Conservation (phyloP, 2,329 filamentous ascomycete species). For the Pseudogymnoascus sp. region DNA sequence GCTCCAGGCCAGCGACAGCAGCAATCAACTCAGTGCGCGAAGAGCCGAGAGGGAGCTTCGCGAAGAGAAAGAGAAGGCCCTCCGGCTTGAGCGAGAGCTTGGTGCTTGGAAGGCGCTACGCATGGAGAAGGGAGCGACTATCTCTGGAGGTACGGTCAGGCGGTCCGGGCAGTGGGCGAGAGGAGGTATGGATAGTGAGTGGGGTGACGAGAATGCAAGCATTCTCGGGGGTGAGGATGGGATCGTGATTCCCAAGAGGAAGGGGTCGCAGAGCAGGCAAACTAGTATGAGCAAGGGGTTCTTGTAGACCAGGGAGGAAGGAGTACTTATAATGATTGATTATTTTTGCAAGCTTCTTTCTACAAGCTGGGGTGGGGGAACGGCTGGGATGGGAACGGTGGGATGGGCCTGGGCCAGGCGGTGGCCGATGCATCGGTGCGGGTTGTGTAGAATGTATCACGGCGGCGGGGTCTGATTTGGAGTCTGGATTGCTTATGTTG, state of each 20-base stretch:
- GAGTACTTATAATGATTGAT: constrained; percentile 3
- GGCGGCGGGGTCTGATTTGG: background rate
- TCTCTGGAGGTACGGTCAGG: constrained; percentile 15
- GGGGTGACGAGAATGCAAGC: constrained; percentile 28
- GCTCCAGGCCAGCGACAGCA: constrained; percentile 78
- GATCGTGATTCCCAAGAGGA: constrained; percentile 54
- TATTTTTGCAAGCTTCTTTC: background rate
- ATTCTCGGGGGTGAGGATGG: constrained; percentile 17
- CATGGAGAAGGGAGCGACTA: constrained; percentile 46
- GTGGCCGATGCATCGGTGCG: background rate
- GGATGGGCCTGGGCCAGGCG: background rate
- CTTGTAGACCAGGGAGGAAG: constrained; percentile 37
- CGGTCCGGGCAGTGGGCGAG: constrained; percentile 21
- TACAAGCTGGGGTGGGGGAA: background rate
- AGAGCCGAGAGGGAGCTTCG: constrained; percentile 84
- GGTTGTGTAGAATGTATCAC: background rate
- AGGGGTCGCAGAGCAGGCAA: constrained; percentile 55
- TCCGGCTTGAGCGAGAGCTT: constrained; percentile 79
- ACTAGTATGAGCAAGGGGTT: constrained; percentile 75
- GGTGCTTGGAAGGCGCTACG: constrained; percentile 71
- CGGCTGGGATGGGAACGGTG: background rate
- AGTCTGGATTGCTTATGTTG: background rate
- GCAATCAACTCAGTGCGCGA: constrained; percentile 71
- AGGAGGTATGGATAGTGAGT: constrained; percentile 25
- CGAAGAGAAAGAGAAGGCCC: constrained; percentile 75